Percentiles rank a stretch among this genome's conserved stretches.
These are phyloP conservation scores for Boletales sp. DNA, from an alignment of 768 basidiomycete species.

Conservation along the genomic window DNA sequence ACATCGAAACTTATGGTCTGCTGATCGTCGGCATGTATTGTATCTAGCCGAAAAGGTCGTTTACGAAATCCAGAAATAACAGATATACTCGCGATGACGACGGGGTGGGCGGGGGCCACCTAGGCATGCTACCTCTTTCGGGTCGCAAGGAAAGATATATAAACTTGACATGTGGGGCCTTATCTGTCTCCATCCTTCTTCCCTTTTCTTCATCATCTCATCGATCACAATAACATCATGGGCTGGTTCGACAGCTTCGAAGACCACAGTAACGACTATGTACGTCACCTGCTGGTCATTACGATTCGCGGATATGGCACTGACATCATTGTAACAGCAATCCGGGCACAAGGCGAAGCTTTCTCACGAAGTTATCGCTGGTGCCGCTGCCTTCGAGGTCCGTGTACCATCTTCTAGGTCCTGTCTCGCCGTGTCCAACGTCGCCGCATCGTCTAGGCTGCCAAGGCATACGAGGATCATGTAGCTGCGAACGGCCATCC, in stretches of 20 bases:
- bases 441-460: conserved; percentile 4
- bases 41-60: too few species aligned
- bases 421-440: background rate
- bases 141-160: conserved; percentile 19
- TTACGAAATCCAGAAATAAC: too few species aligned
- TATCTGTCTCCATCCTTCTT: background rate
- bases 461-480: conserved; percentile 19
- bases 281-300: conserved; percentile 2
- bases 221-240: conserved; percentile 11
- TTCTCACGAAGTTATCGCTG: conserved; percentile 19
- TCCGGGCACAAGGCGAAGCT: conserved; percentile 6
- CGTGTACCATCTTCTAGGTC: background rate
- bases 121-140: conserved; percentile 7
- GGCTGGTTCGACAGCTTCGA: background rate
- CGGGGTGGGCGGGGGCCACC: background rate
- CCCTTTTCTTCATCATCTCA: background rate
- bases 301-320: background rate
- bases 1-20: too few species aligned
- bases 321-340: background rate
- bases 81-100: too few species aligned
- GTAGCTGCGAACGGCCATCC: conserved; percentile 12
- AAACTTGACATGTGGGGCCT: conserved; percentile 1
- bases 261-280: background rate
- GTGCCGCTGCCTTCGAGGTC: conserved; percentile 18
- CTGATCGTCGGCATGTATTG: too few species aligned